Evolutionary conservation across 2,329 filamentous ascomycete species (phyloP).

Genomic region (Cladobotryum mycophilum): DNA sequence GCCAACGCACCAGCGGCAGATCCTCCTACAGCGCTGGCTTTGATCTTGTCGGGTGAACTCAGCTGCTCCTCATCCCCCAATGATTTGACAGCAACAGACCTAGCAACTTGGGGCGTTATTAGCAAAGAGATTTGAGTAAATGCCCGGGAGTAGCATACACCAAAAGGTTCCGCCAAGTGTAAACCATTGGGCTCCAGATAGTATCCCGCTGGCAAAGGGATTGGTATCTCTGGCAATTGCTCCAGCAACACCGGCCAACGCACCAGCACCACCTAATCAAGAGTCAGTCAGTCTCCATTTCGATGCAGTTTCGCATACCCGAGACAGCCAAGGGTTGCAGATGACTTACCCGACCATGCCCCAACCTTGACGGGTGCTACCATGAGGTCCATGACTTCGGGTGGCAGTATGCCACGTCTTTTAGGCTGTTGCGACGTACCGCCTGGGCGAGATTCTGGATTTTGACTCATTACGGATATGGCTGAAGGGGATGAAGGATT

Average conservation of each 20-base stretch:
- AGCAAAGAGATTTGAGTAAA: slow-evolving; percentile 4
- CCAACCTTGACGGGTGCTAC: slow-evolving; percentile 53
- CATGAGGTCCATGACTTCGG: slow-evolving; percentile 39
- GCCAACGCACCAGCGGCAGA: slow-evolving; percentile 59
- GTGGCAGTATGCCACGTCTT: slow-evolving; percentile 33
- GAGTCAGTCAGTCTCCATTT: slow-evolving; percentile 10
- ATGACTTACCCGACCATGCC: slow-evolving; percentile 45
- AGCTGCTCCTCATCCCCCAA: slow-evolving; percentile 47
- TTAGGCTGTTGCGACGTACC: slow-evolving; percentile 16
- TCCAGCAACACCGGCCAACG: slow-evolving; percentile 59
- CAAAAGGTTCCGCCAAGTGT: slow-evolving; percentile 70
- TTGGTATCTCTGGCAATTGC: slow-evolving; percentile 65
- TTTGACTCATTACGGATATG: slow-evolving; percentile 2
- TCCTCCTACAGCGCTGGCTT: slow-evolving; percentile 65
- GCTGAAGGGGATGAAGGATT: not conserved
- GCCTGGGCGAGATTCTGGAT: not conserved
- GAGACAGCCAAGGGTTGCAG: not conserved
- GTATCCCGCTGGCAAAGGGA: slow-evolving; percentile 63
- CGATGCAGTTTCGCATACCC: not conserved
- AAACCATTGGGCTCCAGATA: slow-evolving; percentile 76
- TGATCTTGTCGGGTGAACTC: slow-evolving; percentile 53
- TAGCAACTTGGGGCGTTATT: slow-evolving; percentile 36
- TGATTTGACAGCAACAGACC: slow-evolving; percentile 39
- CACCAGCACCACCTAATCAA: slow-evolving; percentile 49
- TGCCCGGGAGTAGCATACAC: slow-evolving; percentile 42